Evolutionary conservation across 148 eudicot species (phyloP).

Genomic region (Persicaria tinctoria): DNA sequence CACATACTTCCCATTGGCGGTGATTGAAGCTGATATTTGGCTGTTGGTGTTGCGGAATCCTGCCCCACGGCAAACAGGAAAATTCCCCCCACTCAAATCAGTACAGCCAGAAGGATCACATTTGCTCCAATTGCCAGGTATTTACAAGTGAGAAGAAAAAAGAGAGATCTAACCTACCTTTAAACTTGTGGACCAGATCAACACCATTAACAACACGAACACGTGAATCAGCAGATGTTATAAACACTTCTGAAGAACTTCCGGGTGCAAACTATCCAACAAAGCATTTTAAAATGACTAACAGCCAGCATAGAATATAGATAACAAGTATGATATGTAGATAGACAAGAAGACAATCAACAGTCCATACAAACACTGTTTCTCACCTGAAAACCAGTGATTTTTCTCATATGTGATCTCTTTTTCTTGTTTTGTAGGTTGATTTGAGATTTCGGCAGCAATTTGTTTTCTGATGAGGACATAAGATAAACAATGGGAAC

Average conservation of each 20-base stretch:
- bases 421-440: conserved; percentile 76
- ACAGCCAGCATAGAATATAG: background rate
- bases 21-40: conserved; percentile 74
- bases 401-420: conserved; percentile 72
- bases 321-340: background rate
- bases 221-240: conserved; percentile 92
- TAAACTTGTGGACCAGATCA: conserved; percentile 84
- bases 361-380: background rate
- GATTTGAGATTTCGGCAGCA: conserved; percentile 61
- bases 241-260: conserved; percentile 75
- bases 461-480: conserved; percentile 46
- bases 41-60: conserved; percentile 86
- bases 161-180: conserved; percentile 41
- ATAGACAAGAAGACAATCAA: background rate
- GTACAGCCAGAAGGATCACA: background rate
- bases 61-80: conserved; percentile 13
- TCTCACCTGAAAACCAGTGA: conserved; percentile 78
- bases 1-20: conserved; percentile 76
- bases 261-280: conserved; percentile 75
- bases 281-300: background rate
- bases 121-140: background rate
- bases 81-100: too few relatives aligned
- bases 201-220: conserved; percentile 72
- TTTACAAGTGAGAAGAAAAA: background rate
- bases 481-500: background rate